A percentile compares a stretch with the other conserved stretches of the same genome.
Evolutionary conservation across 2,329 filamentous ascomycete species (phyloP).

Genomic region (Penicillium sp.): DNA sequence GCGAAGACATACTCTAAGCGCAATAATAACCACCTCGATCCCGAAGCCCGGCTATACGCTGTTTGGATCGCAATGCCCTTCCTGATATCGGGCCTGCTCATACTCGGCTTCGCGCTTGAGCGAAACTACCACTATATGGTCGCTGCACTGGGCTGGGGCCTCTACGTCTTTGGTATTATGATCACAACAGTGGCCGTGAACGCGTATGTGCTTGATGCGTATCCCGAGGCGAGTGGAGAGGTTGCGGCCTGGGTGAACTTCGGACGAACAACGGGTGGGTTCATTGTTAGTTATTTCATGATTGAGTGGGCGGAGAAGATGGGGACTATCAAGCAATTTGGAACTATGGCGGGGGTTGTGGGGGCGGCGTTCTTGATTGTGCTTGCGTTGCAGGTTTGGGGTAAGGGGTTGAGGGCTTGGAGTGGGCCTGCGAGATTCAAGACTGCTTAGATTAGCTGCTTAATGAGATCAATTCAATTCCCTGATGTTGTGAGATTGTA

Average conservation of each 20-base stretch:
- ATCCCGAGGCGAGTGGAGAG: conserved; percentile 57
- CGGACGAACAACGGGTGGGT: conserved; percentile 51
- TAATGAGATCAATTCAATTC: neutral
- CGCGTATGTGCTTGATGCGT: conserved; percentile 55
- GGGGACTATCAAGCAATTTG: conserved; percentile 48
- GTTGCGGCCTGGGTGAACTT: conserved; percentile 56
- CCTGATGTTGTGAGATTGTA: neutral
- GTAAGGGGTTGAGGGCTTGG: conserved; percentile 37
- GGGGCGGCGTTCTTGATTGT: conserved; percentile 38
- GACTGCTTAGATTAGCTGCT: conserved; percentile 3
- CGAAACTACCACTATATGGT: conserved; percentile 55
- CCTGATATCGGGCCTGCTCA: conserved; percentile 51
- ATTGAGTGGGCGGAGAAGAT: conserved; percentile 49
- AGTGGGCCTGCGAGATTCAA: conserved; percentile 12
- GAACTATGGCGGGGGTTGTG: conserved; percentile 49
- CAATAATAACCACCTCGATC: conserved; percentile 56
- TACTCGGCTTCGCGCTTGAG: conserved; percentile 55
- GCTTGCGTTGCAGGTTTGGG: conserved; percentile 36
- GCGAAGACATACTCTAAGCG: conserved; percentile 46
- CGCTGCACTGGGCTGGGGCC: conserved; percentile 51
- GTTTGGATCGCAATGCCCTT: conserved; percentile 51
- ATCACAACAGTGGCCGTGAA: conserved; percentile 54
- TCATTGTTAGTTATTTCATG: conserved; percentile 55
- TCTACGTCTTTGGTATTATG: conserved; percentile 59
- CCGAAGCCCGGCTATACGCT: conserved; percentile 55